Conservation (phyloP, 768 basidiomycete genomes). For the Xerocomus brunneocitrinus region DNA sequence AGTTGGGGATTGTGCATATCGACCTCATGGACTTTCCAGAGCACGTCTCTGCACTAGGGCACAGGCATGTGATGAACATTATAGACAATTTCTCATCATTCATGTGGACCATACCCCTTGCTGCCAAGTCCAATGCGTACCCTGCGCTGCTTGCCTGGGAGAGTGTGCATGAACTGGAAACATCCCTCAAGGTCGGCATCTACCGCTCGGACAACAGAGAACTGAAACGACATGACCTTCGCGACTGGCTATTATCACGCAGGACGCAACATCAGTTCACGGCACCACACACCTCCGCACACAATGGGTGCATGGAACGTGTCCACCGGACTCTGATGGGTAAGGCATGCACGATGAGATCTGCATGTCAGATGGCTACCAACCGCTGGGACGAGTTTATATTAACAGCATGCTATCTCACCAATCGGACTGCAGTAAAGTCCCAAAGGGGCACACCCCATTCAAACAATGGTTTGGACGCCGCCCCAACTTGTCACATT, state of each 20-base stretch:
- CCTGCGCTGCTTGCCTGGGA: conserved; percentile 28
- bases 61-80: conserved; percentile 5
- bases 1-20: conserved; percentile 22
- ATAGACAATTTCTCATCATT: conserved; percentile 1
- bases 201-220: neutral
- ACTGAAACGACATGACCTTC: neutral
- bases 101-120: conserved; percentile 33
- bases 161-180: neutral
- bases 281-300: neutral
- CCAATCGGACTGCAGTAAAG: no score
- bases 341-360: neutral
- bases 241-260: neutral
- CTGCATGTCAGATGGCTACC: neutral
- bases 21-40: conserved; percentile 27
- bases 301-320: neutral
- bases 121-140: conserved; percentile 24
- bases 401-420: no score
- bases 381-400: no score
- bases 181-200: neutral
- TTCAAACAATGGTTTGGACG: neutral
- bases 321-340: neutral
- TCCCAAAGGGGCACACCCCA: no score
- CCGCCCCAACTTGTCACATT: neutral
- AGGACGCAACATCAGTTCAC: neutral
- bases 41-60: neutral